Percentiles rank a stretch among this genome's conserved stretches.
Evolutionary conservation across 192 early-diverging fungal species (phyloP).

Genomic region (Coemansia sp.): DNA sequence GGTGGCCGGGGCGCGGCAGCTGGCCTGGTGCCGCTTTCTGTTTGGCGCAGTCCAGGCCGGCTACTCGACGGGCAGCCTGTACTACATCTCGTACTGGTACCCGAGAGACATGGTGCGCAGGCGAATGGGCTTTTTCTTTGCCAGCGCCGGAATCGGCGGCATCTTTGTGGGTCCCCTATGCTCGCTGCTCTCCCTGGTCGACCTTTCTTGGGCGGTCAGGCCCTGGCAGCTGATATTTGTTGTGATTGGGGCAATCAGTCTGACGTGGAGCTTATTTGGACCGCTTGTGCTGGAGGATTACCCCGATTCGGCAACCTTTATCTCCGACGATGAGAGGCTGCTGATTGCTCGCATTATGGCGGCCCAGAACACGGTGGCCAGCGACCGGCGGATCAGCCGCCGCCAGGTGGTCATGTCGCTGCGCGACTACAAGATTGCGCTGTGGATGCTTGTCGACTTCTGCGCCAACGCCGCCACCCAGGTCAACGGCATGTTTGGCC

Average conservation of each 20-base stretch:
- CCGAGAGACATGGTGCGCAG: constrained; percentile 30
- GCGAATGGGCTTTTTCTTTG: constrained; percentile 45
- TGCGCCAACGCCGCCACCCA: constrained; percentile 43
- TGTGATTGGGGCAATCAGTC: constrained; percentile 18
- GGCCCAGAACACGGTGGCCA: constrained; percentile 38
- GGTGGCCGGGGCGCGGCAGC: constrained; percentile 6
- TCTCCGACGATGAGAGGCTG: constrained; percentile 20
- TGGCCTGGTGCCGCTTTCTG: constrained; percentile 22
- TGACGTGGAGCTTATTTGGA: constrained; percentile 31
- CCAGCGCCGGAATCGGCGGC: constrained; percentile 34
- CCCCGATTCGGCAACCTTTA: constrained; percentile 35
- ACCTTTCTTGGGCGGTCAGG: neutral
- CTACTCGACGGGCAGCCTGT: constrained; percentile 40
- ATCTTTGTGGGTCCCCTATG: constrained; percentile 41
- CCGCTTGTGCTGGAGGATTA: constrained; percentile 32
- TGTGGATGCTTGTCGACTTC: constrained; percentile 43
- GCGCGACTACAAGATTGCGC: constrained; percentile 29
- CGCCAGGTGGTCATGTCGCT: constrained; percentile 23
- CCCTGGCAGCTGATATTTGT: constrained; percentile 41
- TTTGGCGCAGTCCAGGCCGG: constrained; percentile 49
- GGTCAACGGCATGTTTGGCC: constrained; percentile 50
- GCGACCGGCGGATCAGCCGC: constrained; percentile 16
- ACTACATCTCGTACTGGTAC: constrained; percentile 51
- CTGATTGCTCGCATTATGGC: constrained; percentile 28
- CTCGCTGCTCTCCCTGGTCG: constrained; percentile 12